These are phyloP conservation scores for Ogataea hybrid DNA, from an alignment of 1,139 yeast species.

Conservation along the genomic window DNA sequence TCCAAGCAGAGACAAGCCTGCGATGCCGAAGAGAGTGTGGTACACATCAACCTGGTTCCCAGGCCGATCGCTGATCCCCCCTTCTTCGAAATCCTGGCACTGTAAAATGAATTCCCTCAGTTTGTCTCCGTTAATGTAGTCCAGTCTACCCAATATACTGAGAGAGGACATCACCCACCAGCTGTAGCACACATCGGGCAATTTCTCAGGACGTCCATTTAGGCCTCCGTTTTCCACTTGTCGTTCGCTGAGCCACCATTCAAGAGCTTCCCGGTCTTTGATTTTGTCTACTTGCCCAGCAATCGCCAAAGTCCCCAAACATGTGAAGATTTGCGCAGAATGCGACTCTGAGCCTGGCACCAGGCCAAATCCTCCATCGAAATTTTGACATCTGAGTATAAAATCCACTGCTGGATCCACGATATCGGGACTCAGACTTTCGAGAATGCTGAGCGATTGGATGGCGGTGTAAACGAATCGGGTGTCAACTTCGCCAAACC, in stretches of 20 bases:
- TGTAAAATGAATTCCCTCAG: slow-evolving; percentile 63
- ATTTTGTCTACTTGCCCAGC: slow-evolving; percentile 51
- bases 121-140: slow-evolving; percentile 71
- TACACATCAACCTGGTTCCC: slow-evolving; percentile 91
- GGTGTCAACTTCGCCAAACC: slow-evolving; percentile 90
- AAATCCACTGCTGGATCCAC: slow-evolving; percentile 66
- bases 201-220: slow-evolving; percentile 94
- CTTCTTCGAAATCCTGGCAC: slow-evolving; percentile 75
- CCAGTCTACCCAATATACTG: slow-evolving; percentile 59
- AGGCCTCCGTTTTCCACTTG: slow-evolving; percentile 91
- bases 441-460: slow-evolving; percentile 69
- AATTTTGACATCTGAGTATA: slow-evolving; percentile 72
- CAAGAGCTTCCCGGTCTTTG: slow-evolving; percentile 52
- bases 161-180: slow-evolving; percentile 96
- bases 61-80: slow-evolving; percentile 91
- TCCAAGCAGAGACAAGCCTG: slow-evolving; percentile 79
- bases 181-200: slow-evolving; percentile 95
- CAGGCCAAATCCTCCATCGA: slow-evolving; percentile 95
- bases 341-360: slow-evolving; percentile 96
- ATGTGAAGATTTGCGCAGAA: slow-evolving; percentile 89
- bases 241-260: slow-evolving; percentile 89
- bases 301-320: slow-evolving; percentile 77
- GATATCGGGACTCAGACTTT: slow-evolving; percentile 55
- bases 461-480: slow-evolving; percentile 84
- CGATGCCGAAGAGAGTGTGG: slow-evolving; percentile 87